Evolutionary conservation across 2,329 filamentous ascomycete species (phyloP).

Genomic region (Rhexocercosporidium sp.): DNA sequence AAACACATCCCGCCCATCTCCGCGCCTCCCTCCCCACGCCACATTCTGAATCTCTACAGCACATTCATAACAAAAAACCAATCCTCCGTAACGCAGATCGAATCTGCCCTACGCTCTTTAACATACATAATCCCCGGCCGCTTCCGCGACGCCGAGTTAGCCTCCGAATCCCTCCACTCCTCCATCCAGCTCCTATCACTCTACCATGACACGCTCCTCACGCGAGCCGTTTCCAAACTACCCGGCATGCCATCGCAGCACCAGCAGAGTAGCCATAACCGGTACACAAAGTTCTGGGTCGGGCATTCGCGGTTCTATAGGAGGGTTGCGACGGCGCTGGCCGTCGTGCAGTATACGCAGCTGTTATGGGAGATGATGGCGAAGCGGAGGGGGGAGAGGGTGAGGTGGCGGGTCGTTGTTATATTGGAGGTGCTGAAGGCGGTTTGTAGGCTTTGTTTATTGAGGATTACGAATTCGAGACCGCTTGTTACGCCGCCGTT

Average conservation of each 20-base stretch:
- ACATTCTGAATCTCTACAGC: constrained; percentile 74
- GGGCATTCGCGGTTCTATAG: constrained; percentile 72
- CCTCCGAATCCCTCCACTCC: constrained; percentile 90
- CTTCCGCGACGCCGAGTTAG: constrained; percentile 90
- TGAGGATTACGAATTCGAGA: constrained; percentile 82
- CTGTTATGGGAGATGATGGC: constrained; percentile 97
- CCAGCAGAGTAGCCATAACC: constrained; percentile 59
- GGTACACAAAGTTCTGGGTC: constrained; percentile 73
- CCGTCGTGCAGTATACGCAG: constrained; percentile 94
- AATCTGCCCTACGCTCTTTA: constrained; percentile 87
- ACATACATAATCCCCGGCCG: constrained; percentile 96
- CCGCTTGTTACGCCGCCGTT: constrained; percentile 83
- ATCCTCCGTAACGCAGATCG: constrained; percentile 91
- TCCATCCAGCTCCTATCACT: constrained; percentile 87
- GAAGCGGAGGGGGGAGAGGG: constrained; percentile 81
- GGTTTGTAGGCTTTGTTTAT: constrained; percentile 77
- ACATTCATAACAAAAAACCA: constrained; percentile 96
- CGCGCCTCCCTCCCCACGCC: constrained; percentile 54
- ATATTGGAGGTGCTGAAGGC: constrained; percentile 87
- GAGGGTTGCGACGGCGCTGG: constrained; percentile 79
- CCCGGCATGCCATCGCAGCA: constrained; percentile 52
- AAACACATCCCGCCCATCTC: constrained; percentile 39
- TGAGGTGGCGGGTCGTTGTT: constrained; percentile 86
- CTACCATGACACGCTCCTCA: constrained; percentile 89
- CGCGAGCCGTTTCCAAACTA: constrained; percentile 64